Evolutionary conservation across 768 basidiomycete genomes (phyloP).

Genomic region (Mycena belliarum): DNA sequence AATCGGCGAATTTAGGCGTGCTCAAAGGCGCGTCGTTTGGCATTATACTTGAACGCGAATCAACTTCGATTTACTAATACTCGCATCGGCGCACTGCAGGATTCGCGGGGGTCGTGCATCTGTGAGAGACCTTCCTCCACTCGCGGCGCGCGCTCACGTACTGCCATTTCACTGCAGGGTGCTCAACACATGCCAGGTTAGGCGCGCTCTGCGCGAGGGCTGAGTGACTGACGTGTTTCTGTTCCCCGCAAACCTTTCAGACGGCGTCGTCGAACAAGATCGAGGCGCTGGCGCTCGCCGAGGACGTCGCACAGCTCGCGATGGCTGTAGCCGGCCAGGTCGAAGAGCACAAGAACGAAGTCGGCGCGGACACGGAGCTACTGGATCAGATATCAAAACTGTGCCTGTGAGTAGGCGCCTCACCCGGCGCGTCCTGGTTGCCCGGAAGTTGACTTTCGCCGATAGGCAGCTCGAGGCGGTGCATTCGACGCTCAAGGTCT

Average conservation of each 20-base stretch:
- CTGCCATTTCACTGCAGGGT: background rate
- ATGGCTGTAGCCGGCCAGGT: conserved; percentile 16
- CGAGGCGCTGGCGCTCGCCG: conserved; percentile 18
- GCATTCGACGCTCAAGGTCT: conserved; percentile 17
- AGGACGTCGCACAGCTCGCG: conserved; percentile 17
- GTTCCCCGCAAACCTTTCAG: background rate
- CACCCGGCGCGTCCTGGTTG: background rate
- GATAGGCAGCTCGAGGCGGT: conserved; percentile 21
- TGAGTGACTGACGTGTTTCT: background rate
- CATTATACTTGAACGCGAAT: background rate
- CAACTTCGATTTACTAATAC: background rate
- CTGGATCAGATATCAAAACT: conserved; percentile 21
- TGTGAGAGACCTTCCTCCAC: background rate
- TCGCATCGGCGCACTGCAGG: background rate
- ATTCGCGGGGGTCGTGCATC: conserved; percentile 14
- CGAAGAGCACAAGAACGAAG: conserved; percentile 15
- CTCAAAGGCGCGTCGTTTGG: conserved; percentile 17
- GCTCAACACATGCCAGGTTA: conserved; percentile 21
- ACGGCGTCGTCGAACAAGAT: conserved; percentile 17
- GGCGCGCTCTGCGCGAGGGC: background rate
- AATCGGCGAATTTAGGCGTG: conserved; percentile 7
- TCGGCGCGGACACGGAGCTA: conserved; percentile 13
- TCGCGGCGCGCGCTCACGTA: background rate
- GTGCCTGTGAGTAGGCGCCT: conserved; percentile 18
- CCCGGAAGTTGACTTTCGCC: conserved; percentile 13